These are phyloP conservation scores for Xylona heveae DNA, from an alignment of 495 filamentous ascomycete species.

Conservation along the genomic window DNA sequence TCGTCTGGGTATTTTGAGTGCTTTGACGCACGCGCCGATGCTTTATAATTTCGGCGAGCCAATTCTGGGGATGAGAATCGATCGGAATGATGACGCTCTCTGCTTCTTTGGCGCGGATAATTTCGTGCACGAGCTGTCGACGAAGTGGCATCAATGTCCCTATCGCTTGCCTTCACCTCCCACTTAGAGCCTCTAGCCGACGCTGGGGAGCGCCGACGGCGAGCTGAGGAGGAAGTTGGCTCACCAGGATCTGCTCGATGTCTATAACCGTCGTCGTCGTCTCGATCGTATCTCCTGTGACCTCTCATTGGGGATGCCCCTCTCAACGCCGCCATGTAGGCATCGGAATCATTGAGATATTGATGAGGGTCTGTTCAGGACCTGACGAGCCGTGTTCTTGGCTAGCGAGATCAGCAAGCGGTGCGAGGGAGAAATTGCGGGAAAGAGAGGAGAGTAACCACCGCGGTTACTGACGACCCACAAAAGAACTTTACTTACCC, in stretches of 20 bases:
- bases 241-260: background rate
- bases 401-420: too few relatives aligned
- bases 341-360: too few relatives aligned
- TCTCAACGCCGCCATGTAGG: too few relatives aligned
- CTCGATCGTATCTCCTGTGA: conserved; percentile 1
- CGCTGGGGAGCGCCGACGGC: background rate
- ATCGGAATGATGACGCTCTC: background rate
- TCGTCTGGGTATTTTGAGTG: conserved; percentile 3
- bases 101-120: background rate
- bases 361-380: too few relatives aligned
- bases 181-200: conserved; percentile 2
- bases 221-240: background rate
- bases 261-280: conserved; percentile 3
- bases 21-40: conserved; percentile 1
- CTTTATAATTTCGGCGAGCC: conserved; percentile 1
- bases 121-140: background rate
- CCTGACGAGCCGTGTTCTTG: too few relatives aligned
- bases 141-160: conserved; percentile 1
- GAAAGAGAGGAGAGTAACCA: too few relatives aligned
- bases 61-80: conserved; percentile 1
- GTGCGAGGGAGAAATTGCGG: too few relatives aligned
- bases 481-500: too few relatives aligned
- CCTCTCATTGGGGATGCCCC: too few relatives aligned
- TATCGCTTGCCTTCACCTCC: conserved; percentile 3
- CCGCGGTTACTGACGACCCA: too few relatives aligned